Evolutionary conservation across 2,329 filamentous ascomycete genomes (phyloP), one percentile per base, ranked within the genome.

Genomic region (Trichophyton verrucosum): DNA sequence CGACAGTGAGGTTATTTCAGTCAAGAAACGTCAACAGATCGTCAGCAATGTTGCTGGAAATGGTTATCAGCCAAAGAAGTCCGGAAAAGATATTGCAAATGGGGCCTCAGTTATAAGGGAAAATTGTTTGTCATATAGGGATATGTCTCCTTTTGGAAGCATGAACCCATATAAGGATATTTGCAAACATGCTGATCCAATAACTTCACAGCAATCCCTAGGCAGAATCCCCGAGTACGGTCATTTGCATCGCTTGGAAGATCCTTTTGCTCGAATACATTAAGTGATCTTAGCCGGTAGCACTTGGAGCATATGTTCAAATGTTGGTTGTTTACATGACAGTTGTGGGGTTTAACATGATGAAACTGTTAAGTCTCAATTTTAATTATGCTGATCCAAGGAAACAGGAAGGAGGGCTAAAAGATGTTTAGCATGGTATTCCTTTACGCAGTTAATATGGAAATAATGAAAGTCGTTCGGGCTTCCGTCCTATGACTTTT

Each of bases 161-260:
- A 57, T 60, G 51, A 60, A 60, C 33, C 57, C 61, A 33, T 62
- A 56, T 30, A 58, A 58, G 4, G 27, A 60, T 62, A 53, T 61
- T 15, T 24, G 40, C 49, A 51, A 33, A 1, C 58, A 58, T 9
- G 15, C 30, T 20, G 51, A 55, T 13, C 33, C 33, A 5, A 1
- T 55, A n/a, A 4, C n/a, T 13, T 17, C 51, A 55, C 51, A 55
- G 33, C 27, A 36, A n/a, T 13, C 15, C 51, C 27, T 55, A 15
- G 15, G 17, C 30, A n/a, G 20, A 22, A 51, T 51, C n/a, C 51
- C 51, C 5, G 51, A 22, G 33, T 3, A 55, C 8, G 51, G 51
- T 17, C 13, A 9, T 8, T 55, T 55, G 6, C 15, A n/a, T 36
- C 51, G 27, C 1, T 53, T 27, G 17, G 47, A 53, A 15, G 47